Conservation (phyloP, 2,329 filamentous ascomycete genomes). For the Aspergillus sp. region DNA sequence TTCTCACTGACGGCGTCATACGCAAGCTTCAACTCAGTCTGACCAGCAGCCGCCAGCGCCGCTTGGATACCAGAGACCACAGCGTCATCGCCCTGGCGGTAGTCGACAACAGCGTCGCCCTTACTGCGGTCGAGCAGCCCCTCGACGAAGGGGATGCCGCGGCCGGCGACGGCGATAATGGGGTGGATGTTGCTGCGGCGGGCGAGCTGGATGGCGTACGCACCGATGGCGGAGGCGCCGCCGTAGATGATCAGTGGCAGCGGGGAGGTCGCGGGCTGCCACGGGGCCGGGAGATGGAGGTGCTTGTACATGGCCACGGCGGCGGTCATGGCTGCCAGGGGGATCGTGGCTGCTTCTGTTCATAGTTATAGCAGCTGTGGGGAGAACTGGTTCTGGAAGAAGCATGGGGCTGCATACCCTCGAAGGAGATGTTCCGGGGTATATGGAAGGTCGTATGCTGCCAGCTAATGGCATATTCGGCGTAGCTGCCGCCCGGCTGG, state of each 20-base stretch:
- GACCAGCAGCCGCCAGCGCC: not conserved
- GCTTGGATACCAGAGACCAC: constrained; percentile 46
- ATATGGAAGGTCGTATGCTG: constrained; percentile 55
- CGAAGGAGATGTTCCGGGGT: constrained; percentile 48
- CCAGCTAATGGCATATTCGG: constrained; percentile 55
- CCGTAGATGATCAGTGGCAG: constrained; percentile 49
- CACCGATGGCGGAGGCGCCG: constrained; percentile 53
- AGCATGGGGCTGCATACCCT: constrained; percentile 38
- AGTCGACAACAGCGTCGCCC: constrained; percentile 60
- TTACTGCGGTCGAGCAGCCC: constrained; percentile 50
- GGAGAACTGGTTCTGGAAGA: too few relatives aligned
- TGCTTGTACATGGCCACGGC: constrained; percentile 49
- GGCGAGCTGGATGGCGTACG: constrained; percentile 59
- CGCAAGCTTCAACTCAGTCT: constrained; percentile 41
- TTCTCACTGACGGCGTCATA: constrained; percentile 60
- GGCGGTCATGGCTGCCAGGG: constrained; percentile 55
- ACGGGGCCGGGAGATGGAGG: constrained; percentile 50
- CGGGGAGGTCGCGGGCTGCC: constrained; percentile 35
- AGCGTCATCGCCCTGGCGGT: constrained; percentile 55
- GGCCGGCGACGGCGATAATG: constrained; percentile 58
- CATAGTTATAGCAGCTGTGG: too few relatives aligned
- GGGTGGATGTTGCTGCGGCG: constrained; percentile 57
- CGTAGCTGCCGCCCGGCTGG: constrained; percentile 49
- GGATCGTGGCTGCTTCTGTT: constrained; percentile 53
- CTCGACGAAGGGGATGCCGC: constrained; percentile 50